These are phyloP conservation scores for Cladorrhinum sp. DNA, from an alignment of 2,329 filamentous ascomycete species.

Conservation along the genomic window DNA sequence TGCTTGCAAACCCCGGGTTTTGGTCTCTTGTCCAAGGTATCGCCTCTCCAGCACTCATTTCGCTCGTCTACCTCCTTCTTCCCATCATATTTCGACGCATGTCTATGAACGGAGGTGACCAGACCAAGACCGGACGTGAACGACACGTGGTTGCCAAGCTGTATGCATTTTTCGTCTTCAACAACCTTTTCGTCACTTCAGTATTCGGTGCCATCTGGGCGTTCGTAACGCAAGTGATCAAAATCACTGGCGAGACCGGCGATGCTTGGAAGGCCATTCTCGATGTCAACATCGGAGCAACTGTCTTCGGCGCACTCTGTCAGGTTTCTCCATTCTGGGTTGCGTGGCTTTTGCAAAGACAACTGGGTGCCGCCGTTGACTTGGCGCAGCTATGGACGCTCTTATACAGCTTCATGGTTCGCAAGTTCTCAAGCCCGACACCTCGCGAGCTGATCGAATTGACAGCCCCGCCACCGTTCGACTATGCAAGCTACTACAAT, in stretches of 20 bases:
- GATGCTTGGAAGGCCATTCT: slow-evolving; percentile 68
- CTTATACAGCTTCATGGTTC: slow-evolving; percentile 77
- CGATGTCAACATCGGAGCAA: slow-evolving; percentile 58
- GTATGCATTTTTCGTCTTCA: slow-evolving; percentile 95
- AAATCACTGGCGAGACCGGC: slow-evolving; percentile 52
- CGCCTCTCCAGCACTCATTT: slow-evolving; percentile 80
- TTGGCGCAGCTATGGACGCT: slow-evolving; percentile 85
- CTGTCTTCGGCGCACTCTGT: slow-evolving; percentile 73
- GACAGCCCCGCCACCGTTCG: slow-evolving; percentile 87
- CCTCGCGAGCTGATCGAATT: slow-evolving; percentile 88
- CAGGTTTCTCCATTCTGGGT: slow-evolving; percentile 89
- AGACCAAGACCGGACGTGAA: slow-evolving; percentile 89
- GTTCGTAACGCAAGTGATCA: slow-evolving; percentile 65
- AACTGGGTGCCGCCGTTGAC: slow-evolving; percentile 89
- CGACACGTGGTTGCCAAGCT: slow-evolving; percentile 86
- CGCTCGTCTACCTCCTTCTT: slow-evolving; percentile 79
- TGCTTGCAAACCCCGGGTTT: slow-evolving; percentile 60
- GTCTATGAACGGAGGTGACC: slow-evolving; percentile 77
- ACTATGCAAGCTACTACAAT: slow-evolving; percentile 97
- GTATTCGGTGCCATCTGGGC: slow-evolving; percentile 80
- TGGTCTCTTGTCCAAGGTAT: slow-evolving; percentile 95
- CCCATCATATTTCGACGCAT: slow-evolving; percentile 89
- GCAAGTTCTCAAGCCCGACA: slow-evolving; percentile 82
- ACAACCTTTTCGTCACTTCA: slow-evolving; percentile 93
- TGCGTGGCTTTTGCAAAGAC: slow-evolving; percentile 87